phyloP scores from a whole-genome alignment of 768 basidiomycete species.

The Obba rivulosa region DNA sequence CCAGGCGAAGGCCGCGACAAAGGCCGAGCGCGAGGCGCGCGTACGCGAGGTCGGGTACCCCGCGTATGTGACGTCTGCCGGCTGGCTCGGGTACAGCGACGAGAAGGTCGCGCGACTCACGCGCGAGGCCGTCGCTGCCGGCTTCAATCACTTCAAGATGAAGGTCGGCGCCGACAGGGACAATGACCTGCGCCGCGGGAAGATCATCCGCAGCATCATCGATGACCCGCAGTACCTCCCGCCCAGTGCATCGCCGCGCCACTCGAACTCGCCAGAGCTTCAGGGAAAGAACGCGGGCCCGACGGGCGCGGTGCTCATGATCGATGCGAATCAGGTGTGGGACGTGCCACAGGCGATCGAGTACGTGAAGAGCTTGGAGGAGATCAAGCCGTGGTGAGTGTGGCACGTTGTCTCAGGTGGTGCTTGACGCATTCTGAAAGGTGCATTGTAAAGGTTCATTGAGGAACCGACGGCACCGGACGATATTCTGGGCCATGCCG shows the following conservation, averaged over 20 bases:
- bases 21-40: slow-evolving; percentile 71
- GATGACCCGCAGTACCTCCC: slow-evolving; percentile 87
- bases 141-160: slow-evolving; percentile 99
- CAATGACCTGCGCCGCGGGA: slow-evolving; percentile 82
- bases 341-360: slow-evolving; percentile 91
- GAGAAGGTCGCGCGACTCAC: slow-evolving; percentile 88
- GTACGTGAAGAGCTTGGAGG: slow-evolving; percentile 74
- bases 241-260: slow-evolving; percentile 45
- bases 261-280: slow-evolving; percentile 57
- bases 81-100: slow-evolving; percentile 92
- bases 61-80: slow-evolving; percentile 90
- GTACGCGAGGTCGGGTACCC: slow-evolving; percentile 80
- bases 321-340: slow-evolving; percentile 97
- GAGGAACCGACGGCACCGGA: slow-evolving; percentile 93
- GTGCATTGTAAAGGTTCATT: slow-evolving; percentile 59
- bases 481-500: slow-evolving; percentile 81
- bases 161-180: slow-evolving; percentile 87
- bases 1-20: slow-evolving; percentile 67
- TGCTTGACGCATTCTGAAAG: neutral
- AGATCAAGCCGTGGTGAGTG: slow-evolving; percentile 80
- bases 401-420: neutral
- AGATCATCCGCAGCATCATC: slow-evolving; percentile 89
- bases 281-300: slow-evolving; percentile 91
- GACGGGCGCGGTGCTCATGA: slow-evolving; percentile 92
- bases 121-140: slow-evolving; percentile 74